Percentiles rank a stretch among this genome's conserved stretches.
Conservation (phyloP, 306 rosid genomes). For the Cicer arietinum region DNA sequence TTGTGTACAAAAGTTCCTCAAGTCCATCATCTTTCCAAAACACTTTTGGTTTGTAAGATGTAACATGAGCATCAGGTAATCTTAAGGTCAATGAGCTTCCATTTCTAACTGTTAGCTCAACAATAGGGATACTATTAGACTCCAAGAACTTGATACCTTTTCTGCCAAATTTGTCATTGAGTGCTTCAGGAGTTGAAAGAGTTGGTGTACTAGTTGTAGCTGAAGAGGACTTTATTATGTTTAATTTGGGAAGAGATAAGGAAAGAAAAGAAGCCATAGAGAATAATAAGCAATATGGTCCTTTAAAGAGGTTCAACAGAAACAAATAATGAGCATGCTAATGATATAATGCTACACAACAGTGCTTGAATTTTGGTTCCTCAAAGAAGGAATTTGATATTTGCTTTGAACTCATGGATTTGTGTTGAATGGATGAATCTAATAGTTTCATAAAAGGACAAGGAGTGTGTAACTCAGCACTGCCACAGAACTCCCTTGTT, state of each 20-base stretch:
- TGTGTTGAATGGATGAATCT: conserved; percentile 22
- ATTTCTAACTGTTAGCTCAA: conserved; percentile 78
- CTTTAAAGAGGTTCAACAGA: conserved; percentile 60
- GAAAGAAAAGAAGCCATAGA: conserved; percentile 89
- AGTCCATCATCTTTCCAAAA: conserved; percentile 89
- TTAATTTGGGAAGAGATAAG: conserved; percentile 74
- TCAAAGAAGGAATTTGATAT: conserved; percentile 9
- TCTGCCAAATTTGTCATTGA: conserved; percentile 69
- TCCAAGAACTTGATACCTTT: conserved; percentile 86
- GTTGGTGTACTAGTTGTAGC: conserved; percentile 43
- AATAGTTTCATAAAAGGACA: conserved; percentile 21
- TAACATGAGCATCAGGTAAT: conserved; percentile 87
- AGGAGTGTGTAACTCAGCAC: conserved; percentile 26
- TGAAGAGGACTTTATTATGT: conserved; percentile 58
- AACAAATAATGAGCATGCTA: conserved; percentile 43
- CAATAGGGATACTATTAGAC: conserved; percentile 57
- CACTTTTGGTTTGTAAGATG: conserved; percentile 91
- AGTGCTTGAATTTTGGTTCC: conserved; percentile 25
- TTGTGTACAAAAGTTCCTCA: conserved; percentile 81
- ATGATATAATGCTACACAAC: conserved; percentile 32
- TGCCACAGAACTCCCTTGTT: conserved; percentile 44
- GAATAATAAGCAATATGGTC: conserved; percentile 39
- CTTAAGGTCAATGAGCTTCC: conserved; percentile 87
- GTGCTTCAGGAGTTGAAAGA: conserved; percentile 58
- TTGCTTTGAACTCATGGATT: neutral